Percentiles rank a stretch among this genome's conserved stretches.
phyloP scores from a whole-genome alignment of 371 early-diverging fungal genomes.

The Rhizopus arrhizus region DNA sequence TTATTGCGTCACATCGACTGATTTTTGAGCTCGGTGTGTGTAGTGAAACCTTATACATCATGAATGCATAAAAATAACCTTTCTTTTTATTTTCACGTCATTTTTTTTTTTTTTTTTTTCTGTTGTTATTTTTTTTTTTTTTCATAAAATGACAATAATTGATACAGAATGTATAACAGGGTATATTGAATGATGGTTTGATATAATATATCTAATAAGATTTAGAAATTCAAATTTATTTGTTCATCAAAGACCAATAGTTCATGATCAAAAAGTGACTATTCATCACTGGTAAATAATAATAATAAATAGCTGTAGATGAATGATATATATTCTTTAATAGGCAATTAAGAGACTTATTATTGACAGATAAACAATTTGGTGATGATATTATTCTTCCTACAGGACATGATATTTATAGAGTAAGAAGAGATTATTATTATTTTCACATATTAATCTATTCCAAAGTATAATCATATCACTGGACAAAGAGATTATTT shows the following conservation, averaged over 20 bases:
- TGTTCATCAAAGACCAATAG: slow-evolving; percentile 22
- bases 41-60: no score
- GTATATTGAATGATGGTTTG: slow-evolving; percentile 1
- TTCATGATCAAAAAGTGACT: slow-evolving; percentile 59
- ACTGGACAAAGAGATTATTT: slow-evolving; percentile 41
- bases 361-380: slow-evolving; percentile 55
- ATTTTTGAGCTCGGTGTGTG: no score
- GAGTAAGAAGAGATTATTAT: slow-evolving; percentile 14
- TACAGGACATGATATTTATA: slow-evolving; percentile 40
- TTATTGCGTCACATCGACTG: background rate
- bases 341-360: slow-evolving; percentile 93
- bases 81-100: slow-evolving; percentile 3
- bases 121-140: background rate
- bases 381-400: slow-evolving; percentile 41
- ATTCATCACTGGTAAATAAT: slow-evolving; percentile 66
- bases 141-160: slow-evolving; percentile 27
- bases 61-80: background rate
- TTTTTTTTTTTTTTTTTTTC: slow-evolving; percentile 4
- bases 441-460: background rate
- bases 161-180: slow-evolving; percentile 25
- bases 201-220: background rate
- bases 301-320: background rate
- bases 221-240: slow-evolving; percentile 13
- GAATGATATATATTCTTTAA: background rate
- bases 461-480: slow-evolving; percentile 61